Evolutionary conservation across 768 basidiomycete genomes (phyloP).

Genomic region (Lactarius vividus): DNA sequence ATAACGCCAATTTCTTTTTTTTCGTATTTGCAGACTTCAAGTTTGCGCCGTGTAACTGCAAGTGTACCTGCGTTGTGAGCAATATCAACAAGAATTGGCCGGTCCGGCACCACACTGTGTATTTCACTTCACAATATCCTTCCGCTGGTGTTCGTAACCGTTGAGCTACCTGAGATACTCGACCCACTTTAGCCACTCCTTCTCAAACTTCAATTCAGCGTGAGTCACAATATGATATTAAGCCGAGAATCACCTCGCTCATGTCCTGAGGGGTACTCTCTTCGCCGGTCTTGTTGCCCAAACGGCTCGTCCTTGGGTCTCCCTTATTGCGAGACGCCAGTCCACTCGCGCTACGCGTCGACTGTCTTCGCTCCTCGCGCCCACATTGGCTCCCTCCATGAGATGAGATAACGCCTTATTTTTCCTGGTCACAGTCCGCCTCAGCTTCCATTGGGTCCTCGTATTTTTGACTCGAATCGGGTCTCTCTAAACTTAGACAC

Average conservation of each 20-base stretch:
- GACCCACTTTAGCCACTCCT: slow-evolving; percentile 21
- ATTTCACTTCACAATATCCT: no score
- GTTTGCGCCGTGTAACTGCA: no score
- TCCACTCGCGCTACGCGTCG: not conserved
- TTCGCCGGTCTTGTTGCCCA: slow-evolving; percentile 20
- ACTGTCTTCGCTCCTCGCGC: no score
- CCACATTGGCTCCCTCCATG: not conserved
- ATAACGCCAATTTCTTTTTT: no score
- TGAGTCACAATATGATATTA: not conserved
- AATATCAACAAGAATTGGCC: no score
- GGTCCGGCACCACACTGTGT: slow-evolving; percentile 6
- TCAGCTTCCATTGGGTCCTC: slow-evolving; percentile 5
- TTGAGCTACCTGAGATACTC: slow-evolving; percentile 29
- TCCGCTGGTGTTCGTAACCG: no score
- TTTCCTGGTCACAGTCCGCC: slow-evolving; percentile 2
- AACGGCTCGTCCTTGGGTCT: slow-evolving; percentile 11
- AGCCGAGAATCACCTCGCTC: slow-evolving; percentile 22
- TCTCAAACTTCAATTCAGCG: not conserved
- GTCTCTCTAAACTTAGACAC: no score
- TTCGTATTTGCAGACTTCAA: not conserved
- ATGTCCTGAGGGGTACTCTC: slow-evolving; percentile 28
- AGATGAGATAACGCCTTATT: not conserved
- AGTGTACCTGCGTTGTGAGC: no score
- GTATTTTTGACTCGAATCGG: not conserved
- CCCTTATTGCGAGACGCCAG: not conserved